Conservation (phyloP, 2,329 filamentous ascomycete genomes). For the Alternaria hordeiaustralica region DNA sequence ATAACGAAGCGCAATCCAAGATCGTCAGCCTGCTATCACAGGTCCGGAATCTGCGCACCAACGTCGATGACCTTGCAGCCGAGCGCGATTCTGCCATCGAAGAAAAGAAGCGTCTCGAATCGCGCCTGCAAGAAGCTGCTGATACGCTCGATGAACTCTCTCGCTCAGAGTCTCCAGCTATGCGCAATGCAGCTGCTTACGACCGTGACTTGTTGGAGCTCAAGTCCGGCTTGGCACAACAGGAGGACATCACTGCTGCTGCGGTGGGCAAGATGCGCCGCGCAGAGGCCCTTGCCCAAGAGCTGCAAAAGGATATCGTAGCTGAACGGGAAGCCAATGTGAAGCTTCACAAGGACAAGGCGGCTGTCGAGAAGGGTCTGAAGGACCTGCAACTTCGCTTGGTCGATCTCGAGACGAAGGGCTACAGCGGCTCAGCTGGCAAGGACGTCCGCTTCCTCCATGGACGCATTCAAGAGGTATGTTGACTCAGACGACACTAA, state of each 20-base stretch:
- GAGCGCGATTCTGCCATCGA: conserved; percentile 85
- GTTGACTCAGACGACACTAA: conserved; percentile 33
- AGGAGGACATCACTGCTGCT: conserved; percentile 89
- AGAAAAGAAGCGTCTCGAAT: conserved; percentile 89
- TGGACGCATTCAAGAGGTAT: conserved; percentile 92
- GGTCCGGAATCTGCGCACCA: conserved; percentile 81
- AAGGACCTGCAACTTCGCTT: conserved; percentile 90
- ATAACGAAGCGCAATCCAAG: conserved; percentile 94
- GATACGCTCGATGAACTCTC: conserved; percentile 87
- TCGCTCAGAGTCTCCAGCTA: conserved; percentile 81
- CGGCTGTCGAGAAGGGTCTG: conserved; percentile 82
- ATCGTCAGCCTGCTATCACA: conserved; percentile 90
- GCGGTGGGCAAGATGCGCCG: conserved; percentile 97
- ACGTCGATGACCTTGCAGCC: conserved; percentile 82
- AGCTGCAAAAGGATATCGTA: conserved; percentile 92
- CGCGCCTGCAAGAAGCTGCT: conserved; percentile 84
- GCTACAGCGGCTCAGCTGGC: conserved; percentile 84
- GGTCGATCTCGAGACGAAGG: conserved; percentile 95
- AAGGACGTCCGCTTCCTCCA: conserved; percentile 95
- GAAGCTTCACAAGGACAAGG: conserved; percentile 88
- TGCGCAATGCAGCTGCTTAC: conserved; percentile 86
- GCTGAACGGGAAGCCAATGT: conserved; percentile 82
- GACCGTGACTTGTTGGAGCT: conserved; percentile 90
- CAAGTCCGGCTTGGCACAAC: conserved; percentile 85
- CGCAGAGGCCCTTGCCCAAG: conserved; percentile 82